Evolutionary conservation across 1,284 basidiomycete species (phyloP), one percentile per base, ranked within the genome.

Genomic region (Trametes polyzona): DNA sequence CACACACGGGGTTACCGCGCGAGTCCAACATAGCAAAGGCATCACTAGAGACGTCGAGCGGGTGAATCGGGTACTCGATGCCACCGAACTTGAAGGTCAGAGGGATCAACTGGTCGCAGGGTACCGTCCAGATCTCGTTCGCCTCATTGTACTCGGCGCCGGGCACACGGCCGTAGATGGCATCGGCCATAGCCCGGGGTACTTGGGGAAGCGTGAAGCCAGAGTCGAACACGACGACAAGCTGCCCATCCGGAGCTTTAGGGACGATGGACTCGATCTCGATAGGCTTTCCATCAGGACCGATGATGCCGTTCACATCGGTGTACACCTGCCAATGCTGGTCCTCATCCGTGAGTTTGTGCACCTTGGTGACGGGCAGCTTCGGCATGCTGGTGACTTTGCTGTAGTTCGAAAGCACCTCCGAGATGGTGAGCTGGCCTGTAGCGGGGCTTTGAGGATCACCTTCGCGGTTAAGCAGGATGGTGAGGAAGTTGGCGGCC

Each of bases 311-410:
- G 39, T 76, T 71, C 59, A 81, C 79, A 71, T 90, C 87, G 0
- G 85, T 86, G 43, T 85, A 69, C 21, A 86, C 80, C 64, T 90
- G 87, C 90, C 89, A 92, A 71, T 92, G 90, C 70, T 92, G 90
- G 66, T 89, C 87, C 71, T 69, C 66, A 63, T 72, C 61, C 37
- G 86, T 72, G 33, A 86, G 71, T 58, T 74, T 76, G 61, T 81
- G 79, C 30, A 87, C 87, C 40, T 78, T 83, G 64, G 87, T 82
- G n/a, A 92, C 81, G 54, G 81, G 74, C 37, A 92, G 74, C 67
- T 88, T 80, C 1, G 87, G 81, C 77, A 84, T 84, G 55, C 59
- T 78, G 2, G 78, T 76, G 58, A 92, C 81, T 62, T 82, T 83
- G 67, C 84, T 82, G 60, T 81, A 88, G 2, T 81, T 82, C 2